Conservation (phyloP, 129 eudicot species). For the Artemisia argyi region DNA sequence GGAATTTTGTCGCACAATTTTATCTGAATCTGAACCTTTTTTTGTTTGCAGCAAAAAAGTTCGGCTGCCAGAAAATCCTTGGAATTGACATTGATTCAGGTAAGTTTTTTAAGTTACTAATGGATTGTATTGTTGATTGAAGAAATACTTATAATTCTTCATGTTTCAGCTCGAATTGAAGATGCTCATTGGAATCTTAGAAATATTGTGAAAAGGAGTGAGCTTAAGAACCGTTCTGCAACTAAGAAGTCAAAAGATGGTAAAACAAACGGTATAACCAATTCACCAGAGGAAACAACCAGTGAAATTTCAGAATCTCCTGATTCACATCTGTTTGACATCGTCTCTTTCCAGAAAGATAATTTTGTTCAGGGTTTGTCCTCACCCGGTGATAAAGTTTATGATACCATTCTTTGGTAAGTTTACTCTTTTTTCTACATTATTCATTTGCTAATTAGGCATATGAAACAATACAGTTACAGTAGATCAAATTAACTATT, state of each 20-base stretch:
- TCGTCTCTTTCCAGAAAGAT: conserved; percentile 67
- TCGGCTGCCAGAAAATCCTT: conserved; percentile 73
- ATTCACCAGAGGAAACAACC: conserved; percentile 21
- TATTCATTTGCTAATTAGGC: too few relatives aligned
- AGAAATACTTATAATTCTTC: conserved; percentile 3
- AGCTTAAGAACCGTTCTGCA: conserved; percentile 15
- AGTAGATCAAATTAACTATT: too few relatives aligned
- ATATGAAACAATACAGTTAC: too few relatives aligned
- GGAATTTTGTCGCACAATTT: too few relatives aligned
- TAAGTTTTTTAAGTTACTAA: conserved; percentile 27
- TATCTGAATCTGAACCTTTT: conserved; percentile 6
- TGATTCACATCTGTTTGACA: conserved; percentile 39
- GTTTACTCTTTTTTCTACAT: background rate
- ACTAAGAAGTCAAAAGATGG: conserved; percentile 30
- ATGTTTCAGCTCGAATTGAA: conserved; percentile 61
- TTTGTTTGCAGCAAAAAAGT: conserved; percentile 69
- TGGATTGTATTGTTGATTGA: background rate
- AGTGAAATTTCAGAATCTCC: conserved; percentile 24
- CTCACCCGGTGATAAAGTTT: conserved; percentile 43
- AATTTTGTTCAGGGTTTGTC: conserved; percentile 56
- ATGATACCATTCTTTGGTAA: conserved; percentile 84
- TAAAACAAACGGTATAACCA: conserved; percentile 13
- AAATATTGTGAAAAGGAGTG: conserved; percentile 38
- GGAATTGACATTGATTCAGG: conserved; percentile 93
- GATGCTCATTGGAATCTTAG: conserved; percentile 82